Evolutionary conservation across 768 basidiomycete genomes (phyloP).

Genomic region (Rossbeevera mucosa): DNA sequence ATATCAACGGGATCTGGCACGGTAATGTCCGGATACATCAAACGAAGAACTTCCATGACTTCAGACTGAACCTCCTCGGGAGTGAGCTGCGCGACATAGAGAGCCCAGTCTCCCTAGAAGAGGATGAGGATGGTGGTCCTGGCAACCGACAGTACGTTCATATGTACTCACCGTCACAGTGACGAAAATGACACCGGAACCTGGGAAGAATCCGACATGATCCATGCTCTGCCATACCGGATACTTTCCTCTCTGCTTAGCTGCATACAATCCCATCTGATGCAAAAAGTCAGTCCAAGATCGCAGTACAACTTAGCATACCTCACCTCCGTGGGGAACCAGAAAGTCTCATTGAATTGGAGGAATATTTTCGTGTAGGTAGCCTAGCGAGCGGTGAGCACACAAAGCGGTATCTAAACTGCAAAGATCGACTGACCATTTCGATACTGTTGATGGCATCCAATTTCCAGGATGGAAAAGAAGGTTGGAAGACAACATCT

Average conservation of each 20-base stretch:
- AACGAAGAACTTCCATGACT: constrained; percentile 50
- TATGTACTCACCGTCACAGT: constrained; percentile 23
- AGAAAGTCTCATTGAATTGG: constrained; percentile 59
- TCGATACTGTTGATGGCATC: constrained; percentile 60
- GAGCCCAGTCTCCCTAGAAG: constrained; percentile 54
- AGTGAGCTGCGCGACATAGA: constrained; percentile 52
- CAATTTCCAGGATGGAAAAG: constrained; percentile 57
- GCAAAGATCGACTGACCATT: constrained; percentile 39
- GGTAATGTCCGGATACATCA: constrained; percentile 53
- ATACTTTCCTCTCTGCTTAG: constrained; percentile 53
- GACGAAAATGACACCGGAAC: constrained; percentile 44
- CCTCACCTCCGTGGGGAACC: constrained; percentile 43
- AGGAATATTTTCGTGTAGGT: constrained; percentile 69
- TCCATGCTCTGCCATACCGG: constrained; percentile 68
- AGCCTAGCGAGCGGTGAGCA: constrained; percentile 26
- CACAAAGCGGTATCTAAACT: not conserved
- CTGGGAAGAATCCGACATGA: constrained; percentile 52
- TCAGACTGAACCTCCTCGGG: constrained; percentile 46
- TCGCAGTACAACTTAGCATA: not conserved
- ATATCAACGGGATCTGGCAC: constrained; percentile 57
- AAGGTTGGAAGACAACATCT: constrained; percentile 53
- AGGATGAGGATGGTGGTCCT: not conserved
- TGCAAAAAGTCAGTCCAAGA: not conserved
- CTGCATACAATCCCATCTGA: constrained; percentile 50
- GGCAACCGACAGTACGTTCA: not conserved